phyloP scores from a whole-genome alignment of 345 rosid genomes.

The Eucalyptus paniculata region DNA sequence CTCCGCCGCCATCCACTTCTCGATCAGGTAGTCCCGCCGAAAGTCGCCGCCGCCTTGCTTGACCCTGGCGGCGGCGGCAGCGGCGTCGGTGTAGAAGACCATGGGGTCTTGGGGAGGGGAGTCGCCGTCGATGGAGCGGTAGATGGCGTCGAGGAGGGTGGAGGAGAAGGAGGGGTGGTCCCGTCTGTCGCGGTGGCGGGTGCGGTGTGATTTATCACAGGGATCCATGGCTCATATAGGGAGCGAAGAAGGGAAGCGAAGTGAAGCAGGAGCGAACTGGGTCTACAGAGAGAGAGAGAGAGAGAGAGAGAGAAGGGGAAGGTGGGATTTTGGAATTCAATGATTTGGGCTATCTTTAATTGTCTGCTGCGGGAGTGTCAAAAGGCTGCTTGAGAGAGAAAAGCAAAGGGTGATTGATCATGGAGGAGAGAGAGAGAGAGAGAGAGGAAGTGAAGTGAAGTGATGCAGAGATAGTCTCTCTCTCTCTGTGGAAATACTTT shows the following conservation, averaged over 20 bases:
- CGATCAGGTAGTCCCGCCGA: conserved; percentile 16
- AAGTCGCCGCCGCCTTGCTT: background rate
- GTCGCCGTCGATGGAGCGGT: conserved; percentile 68
- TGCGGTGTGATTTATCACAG: background rate
- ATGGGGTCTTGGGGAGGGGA: background rate
- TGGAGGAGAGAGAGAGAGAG: background rate
- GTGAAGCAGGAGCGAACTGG: background rate
- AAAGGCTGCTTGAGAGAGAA: background rate
- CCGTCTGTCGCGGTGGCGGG: background rate
- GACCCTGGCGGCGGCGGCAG: background rate
- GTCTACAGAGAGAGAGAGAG: background rate
- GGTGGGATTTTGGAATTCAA: background rate
- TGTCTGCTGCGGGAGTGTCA: background rate
- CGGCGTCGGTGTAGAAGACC: background rate
- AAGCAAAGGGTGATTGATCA: background rate
- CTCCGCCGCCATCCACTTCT: conserved; percentile 27
- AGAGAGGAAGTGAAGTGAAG: background rate
- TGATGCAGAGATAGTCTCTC: background rate
- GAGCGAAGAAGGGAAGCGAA: background rate
- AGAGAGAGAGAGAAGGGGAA: background rate
- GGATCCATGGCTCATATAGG: background rate
- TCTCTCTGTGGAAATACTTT: background rate
- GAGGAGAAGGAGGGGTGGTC: conserved; percentile 78
- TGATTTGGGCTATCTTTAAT: background rate
- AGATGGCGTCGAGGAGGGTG: conserved; percentile 63